Percentiles rank a stretch among this genome's conserved stretches.
Evolutionary conservation across 2,329 filamentous ascomycete species (phyloP).

Genomic region (Botrytis pseudocinerea): DNA sequence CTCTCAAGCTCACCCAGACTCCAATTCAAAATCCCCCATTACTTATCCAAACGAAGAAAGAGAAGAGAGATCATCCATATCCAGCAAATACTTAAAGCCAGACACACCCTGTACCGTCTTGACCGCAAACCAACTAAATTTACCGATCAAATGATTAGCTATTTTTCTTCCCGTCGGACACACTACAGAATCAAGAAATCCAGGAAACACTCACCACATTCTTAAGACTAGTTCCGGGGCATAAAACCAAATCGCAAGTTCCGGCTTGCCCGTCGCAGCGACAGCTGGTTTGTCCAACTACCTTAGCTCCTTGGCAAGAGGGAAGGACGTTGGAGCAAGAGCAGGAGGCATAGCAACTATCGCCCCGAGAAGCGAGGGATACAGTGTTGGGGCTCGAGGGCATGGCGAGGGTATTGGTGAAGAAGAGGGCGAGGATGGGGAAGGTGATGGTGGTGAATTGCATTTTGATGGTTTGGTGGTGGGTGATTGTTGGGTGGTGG

Average conservation of each 20-base stretch:
- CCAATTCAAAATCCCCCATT: background rate
- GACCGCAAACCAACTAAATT: background rate
- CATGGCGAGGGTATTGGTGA: background rate
- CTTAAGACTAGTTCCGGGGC: background rate
- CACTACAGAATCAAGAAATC: background rate
- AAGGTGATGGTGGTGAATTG: conserved; percentile 1
- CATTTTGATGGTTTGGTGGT: background rate
- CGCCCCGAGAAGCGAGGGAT: background rate
- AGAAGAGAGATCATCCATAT: background rate
- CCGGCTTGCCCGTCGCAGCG: background rate
- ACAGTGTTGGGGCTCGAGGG: background rate
- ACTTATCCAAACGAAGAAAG: background rate
- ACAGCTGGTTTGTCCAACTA: background rate
- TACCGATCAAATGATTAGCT: background rate
- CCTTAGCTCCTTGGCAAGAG: background rate
- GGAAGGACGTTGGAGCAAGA: background rate
- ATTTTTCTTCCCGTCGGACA: background rate
- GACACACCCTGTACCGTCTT: background rate
- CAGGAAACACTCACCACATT: background rate
- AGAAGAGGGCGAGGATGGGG: background rate
- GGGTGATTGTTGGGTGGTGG: background rate
- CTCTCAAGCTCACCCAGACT: background rate
- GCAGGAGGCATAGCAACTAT: background rate
- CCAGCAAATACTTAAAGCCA: background rate
- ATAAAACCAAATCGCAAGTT: background rate